Evolutionary conservation across 768 basidiomycete genomes (phyloP).

Genomic region (Cyclocybe aegerita): DNA sequence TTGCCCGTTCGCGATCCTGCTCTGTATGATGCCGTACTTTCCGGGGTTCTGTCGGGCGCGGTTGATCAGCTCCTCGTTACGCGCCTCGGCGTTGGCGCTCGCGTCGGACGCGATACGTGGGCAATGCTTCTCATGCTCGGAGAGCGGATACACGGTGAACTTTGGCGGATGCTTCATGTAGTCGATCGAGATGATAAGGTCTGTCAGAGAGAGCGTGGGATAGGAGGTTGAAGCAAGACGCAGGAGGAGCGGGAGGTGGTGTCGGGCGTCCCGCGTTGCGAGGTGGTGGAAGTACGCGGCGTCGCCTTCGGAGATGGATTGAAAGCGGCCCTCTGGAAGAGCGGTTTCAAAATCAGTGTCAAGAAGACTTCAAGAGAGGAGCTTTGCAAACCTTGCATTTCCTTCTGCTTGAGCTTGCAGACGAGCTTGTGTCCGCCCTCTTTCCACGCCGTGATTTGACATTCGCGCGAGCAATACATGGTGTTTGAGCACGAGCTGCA

Average conservation of each 20-base stretch:
- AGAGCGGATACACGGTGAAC: slow-evolving; percentile 26
- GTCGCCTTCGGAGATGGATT: slow-evolving; percentile 32
- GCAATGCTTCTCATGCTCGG: slow-evolving; percentile 19
- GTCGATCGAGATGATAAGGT: slow-evolving; percentile 33
- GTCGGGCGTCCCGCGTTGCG: slow-evolving; percentile 31
- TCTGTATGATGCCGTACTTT: slow-evolving; percentile 31
- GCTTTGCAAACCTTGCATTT: slow-evolving; percentile 26
- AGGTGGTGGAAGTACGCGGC: slow-evolving; percentile 33
- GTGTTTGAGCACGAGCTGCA: slow-evolving; percentile 33
- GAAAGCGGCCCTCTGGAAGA: slow-evolving; percentile 27
- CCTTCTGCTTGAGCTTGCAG: slow-evolving; percentile 37
- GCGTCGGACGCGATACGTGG: slow-evolving; percentile 11
- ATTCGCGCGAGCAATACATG: slow-evolving; percentile 39
- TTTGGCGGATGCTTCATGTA: slow-evolving; percentile 28
- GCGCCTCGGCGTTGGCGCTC: slow-evolving; percentile 27
- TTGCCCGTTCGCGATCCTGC: slow-evolving; percentile 29
- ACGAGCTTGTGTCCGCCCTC: slow-evolving; percentile 33
- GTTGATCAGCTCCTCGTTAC: slow-evolving; percentile 37
- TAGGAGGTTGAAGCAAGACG: slow-evolving; percentile 22
- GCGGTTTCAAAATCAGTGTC: not conserved
- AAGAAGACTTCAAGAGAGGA: not conserved
- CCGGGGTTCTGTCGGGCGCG: slow-evolving; percentile 31
- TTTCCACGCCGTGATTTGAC: slow-evolving; percentile 35
- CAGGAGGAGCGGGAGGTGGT: slow-evolving; percentile 24
- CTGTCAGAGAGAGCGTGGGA: slow-evolving; percentile 19